Evolutionary conservation across 768 basidiomycete species (phyloP), one percentile per base, ranked within the genome.

Genomic region (Xanthoconium stramineum): DNA sequence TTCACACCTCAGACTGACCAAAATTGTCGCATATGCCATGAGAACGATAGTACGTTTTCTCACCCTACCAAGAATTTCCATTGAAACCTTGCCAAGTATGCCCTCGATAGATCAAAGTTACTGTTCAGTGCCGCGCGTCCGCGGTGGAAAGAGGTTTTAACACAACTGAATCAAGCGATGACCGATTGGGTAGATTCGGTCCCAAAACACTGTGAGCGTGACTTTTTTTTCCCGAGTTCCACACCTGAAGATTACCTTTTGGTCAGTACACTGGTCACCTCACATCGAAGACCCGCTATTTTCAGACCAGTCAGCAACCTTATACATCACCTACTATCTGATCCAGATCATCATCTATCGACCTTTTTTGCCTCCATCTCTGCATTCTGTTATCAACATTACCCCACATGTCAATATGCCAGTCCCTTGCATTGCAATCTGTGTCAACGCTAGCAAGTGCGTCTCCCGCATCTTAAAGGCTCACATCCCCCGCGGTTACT

Each of bases 151-250:
- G 77, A 83, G 43, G 80, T 88, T 32, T 75, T 91, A 15, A 76
- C 81, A 15, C 85, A 89, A 54, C 74, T 93, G 35, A 86, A 87
- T 63, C 76, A 78, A 7, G 85, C 84, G 0, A 76, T 94, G 62
- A 83, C 84, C 56, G 81, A 85, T 55, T 94, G 91, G 89, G 70
- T 81, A 12, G 82, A 86, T 47, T 77, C 78, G 9, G 73, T 91
- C 17, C 91, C 91, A 12, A 76, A 82, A 38, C 84, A 89, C 62
- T 65, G 88, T 89, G 61, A 53, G 85, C 73, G 17, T 40, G 42
- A 32, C 37, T 50, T 28, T n/a, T 30, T 32, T 45, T 24, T 24
- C 24, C 50, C 38, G 29, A 32, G 33, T 14, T 10, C 3, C 33
- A 8, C 8, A 7, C 24, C 44, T 19, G 5, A 14, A 28, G 12